Percentiles rank a stretch among this genome's conserved stretches.
Evolutionary conservation across 345 rosid genomes (phyloP).

Genomic region (Gossypium australe): DNA sequence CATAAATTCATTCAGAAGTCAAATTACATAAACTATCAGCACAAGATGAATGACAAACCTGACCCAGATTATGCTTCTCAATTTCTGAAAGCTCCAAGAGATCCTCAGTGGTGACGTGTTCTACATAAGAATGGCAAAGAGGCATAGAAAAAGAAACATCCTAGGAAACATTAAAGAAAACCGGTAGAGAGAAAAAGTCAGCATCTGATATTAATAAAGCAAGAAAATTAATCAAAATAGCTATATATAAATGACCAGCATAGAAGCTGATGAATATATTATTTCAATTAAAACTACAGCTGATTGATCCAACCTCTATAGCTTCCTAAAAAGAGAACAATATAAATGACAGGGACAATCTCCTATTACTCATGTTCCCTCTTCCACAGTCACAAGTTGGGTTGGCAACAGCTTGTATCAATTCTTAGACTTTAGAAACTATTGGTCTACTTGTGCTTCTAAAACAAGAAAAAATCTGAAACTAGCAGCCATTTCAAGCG

Average conservation of each 20-base stretch:
- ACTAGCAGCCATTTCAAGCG: background rate
- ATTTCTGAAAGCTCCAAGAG: slow-evolving; percentile 90
- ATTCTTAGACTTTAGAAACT: background rate
- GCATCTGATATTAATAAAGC: slow-evolving; percentile 8
- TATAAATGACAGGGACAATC: background rate
- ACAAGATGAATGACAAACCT: slow-evolving; percentile 49
- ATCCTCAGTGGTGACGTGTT: slow-evolving; percentile 72
- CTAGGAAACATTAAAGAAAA: slow-evolving; percentile 30
- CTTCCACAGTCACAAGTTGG: background rate
- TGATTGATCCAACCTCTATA: background rate
- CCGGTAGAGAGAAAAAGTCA: background rate
- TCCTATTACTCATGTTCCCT: background rate
- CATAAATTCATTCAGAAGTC: background rate
- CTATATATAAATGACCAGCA: background rate
- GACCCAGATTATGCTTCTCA: slow-evolving; percentile 87
- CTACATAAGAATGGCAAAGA: slow-evolving; percentile 78
- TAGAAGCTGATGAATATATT: background rate
- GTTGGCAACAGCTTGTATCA: background rate
- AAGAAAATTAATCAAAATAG: background rate
- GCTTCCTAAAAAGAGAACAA: background rate
- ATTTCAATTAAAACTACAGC: background rate
- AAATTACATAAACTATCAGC: slow-evolving; percentile 5
- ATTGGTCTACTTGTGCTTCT: background rate
- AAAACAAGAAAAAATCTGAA: background rate
- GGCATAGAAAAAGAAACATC: slow-evolving; percentile 92